Percentiles rank a stretch among this genome's conserved stretches.
phyloP scores from a whole-genome alignment of 352 stramenopile genomes.

The Pythium insidiosum region DNA sequence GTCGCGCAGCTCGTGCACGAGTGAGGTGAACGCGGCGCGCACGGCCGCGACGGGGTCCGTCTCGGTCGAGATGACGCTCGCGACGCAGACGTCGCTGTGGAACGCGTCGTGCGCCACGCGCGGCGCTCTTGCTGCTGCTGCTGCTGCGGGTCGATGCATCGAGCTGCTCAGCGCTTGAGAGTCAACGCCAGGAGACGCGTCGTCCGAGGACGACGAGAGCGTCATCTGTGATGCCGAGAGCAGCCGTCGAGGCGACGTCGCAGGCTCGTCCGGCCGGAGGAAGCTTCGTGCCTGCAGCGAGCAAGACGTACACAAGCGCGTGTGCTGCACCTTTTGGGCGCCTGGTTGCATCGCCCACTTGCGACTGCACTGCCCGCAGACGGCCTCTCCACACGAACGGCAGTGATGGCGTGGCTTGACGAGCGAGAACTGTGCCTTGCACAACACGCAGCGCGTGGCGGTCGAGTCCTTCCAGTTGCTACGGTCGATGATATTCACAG shows the following conservation, averaged over 20 bases:
- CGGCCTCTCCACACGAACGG: constrained; percentile 68
- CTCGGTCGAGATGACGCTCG: constrained; percentile 57
- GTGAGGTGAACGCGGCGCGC: constrained; percentile 44
- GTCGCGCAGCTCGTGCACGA: constrained; percentile 47
- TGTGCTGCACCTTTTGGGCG: constrained; percentile 42
- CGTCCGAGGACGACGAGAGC: constrained; percentile 3
- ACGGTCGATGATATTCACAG: constrained; percentile 48
- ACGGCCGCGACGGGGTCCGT: constrained; percentile 43
- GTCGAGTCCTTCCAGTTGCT: constrained; percentile 52
- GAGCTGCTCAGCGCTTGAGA: background rate
- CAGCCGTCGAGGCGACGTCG: constrained; percentile 18
- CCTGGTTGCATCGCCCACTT: constrained; percentile 76
- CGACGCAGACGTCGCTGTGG: constrained; percentile 55
- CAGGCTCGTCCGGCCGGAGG: constrained; percentile 19
- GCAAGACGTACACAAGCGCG: constrained; percentile 71
- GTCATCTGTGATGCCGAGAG: constrained; percentile 4
- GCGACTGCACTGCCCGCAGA: constrained; percentile 76
- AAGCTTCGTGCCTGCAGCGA: constrained; percentile 67
- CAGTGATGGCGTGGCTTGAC: constrained; percentile 76
- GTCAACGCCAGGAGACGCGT: background rate
- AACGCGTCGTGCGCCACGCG: constrained; percentile 18
- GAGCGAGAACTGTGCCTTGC: constrained; percentile 58
- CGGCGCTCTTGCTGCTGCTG: constrained; percentile 2
- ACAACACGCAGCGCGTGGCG: constrained; percentile 58
- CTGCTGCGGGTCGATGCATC: background rate